Evolutionary conservation across 2,329 filamentous ascomycete species (phyloP).

Genomic region (Paramyrothecium roridum): DNA sequence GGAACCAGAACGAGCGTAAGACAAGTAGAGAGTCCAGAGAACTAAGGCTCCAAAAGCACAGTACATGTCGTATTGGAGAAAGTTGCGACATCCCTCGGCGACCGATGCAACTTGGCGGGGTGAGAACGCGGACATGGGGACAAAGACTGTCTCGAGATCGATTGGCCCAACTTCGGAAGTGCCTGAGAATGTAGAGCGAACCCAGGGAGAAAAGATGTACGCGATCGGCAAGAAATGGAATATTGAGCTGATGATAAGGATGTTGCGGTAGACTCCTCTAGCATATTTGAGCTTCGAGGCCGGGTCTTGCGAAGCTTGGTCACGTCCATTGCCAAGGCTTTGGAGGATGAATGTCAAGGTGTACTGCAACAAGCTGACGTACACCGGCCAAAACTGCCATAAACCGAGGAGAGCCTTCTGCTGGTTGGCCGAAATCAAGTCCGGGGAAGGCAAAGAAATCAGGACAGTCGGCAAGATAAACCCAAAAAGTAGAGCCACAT

Average conservation of each 20-base stretch:
- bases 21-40: slow-evolving; percentile 8
- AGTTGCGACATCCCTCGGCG: slow-evolving; percentile 6
- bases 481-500: slow-evolving; percentile 11
- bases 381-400: slow-evolving; percentile 19
- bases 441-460: slow-evolving; percentile 9
- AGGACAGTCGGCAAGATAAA: slow-evolving; percentile 13
- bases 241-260: background rate
- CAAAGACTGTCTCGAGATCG: slow-evolving; percentile 8
- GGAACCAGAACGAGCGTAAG: slow-evolving; percentile 1
- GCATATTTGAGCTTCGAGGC: background rate
- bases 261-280: background rate
- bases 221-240: background rate
- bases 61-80: slow-evolving; percentile 19
- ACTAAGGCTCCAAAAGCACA: slow-evolving; percentile 8
- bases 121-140: slow-evolving; percentile 6
- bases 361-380: slow-evolving; percentile 8
- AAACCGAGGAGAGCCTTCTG: slow-evolving; percentile 13
- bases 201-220: background rate
- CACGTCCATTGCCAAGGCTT: background rate
- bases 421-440: slow-evolving; percentile 7
- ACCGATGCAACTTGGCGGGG: slow-evolving; percentile 6
- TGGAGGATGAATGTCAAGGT: slow-evolving; percentile 4
- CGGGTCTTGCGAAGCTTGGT: background rate
- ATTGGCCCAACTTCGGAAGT: background rate
- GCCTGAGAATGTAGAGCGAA: background rate